phyloP scores from a whole-genome alignment of 139 green algal genomes.

The Nannochloris sp. region DNA sequence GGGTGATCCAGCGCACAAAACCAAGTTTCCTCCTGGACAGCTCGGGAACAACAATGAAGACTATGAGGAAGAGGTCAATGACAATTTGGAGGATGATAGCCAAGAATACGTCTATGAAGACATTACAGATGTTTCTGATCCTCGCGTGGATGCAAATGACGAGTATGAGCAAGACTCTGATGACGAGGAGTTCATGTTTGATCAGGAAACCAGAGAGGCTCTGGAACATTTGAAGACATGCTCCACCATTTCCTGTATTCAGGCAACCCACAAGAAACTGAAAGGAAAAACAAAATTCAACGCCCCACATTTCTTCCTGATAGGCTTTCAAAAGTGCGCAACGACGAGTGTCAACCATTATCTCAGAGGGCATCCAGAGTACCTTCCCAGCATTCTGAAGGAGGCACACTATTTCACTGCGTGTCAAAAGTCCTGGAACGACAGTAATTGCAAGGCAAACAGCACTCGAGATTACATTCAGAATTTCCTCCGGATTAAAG shows the following conservation, averaged over 20 bases:
- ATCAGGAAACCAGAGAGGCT: background rate
- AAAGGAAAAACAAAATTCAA: slow-evolving; percentile 5
- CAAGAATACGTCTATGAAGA: no score
- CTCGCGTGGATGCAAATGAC: no score
- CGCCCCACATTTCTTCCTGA: slow-evolving; percentile 7
- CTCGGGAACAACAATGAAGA: no score
- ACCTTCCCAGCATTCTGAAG: background rate
- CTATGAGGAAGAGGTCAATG: background rate
- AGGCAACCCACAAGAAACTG: slow-evolving; percentile 1
- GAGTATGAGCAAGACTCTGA: no score
- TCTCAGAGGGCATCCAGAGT: slow-evolving; percentile 6
- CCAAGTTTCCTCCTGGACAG: no score
- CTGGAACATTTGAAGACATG: background rate
- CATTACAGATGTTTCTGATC: no score
- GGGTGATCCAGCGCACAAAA: no score
- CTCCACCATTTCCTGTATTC: slow-evolving; percentile 5
- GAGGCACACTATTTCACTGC: slow-evolving; percentile 11
- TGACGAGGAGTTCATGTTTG: no score
- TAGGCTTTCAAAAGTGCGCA: slow-evolving; percentile 9
- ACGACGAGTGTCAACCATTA: slow-evolving; percentile 6
- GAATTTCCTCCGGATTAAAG: slow-evolving; percentile 5
- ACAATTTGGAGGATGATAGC: background rate
- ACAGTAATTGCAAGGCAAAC: slow-evolving; percentile 5
- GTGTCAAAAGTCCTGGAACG: slow-evolving; percentile 7
- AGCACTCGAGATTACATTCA: background rate